phyloP scores from a whole-genome alignment of 352 stramenopile species.

The Phytophthora brassicae region DNA sequence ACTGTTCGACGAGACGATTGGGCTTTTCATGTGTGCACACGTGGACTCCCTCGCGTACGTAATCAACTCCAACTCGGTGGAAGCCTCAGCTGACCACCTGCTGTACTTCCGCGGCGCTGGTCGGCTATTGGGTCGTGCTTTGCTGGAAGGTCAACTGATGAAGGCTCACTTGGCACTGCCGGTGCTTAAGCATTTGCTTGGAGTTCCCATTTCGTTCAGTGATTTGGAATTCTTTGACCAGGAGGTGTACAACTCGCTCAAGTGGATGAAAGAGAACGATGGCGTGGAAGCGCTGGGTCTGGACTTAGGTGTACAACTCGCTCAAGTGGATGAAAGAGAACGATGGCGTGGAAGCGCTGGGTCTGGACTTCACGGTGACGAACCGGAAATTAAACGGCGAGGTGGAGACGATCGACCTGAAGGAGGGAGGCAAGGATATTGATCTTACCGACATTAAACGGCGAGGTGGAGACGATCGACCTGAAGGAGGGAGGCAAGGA shows the following conservation, averaged over 20 bases:
- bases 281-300: constrained; percentile 74
- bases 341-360: constrained; percentile 71
- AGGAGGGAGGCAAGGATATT: constrained; percentile 82
- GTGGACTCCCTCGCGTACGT: constrained; percentile 80
- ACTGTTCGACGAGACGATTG: constrained; percentile 87
- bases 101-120: constrained; percentile 97
- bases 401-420: constrained; percentile 81
- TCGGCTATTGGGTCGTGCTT: constrained; percentile 93
- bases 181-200: constrained; percentile 84
- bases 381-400: constrained; percentile 79
- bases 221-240: constrained; percentile 90
- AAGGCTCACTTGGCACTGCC: constrained; percentile 82
- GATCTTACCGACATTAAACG: constrained; percentile 92
- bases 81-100: constrained; percentile 92
- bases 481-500: constrained; percentile 83
- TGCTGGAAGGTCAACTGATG: constrained; percentile 95
- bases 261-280: constrained; percentile 86
- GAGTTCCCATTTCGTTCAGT: constrained; percentile 85
- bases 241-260: constrained; percentile 81
- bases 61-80: constrained; percentile 82
- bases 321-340: constrained; percentile 88
- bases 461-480: constrained; percentile 81
- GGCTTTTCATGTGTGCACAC: constrained; percentile 86
- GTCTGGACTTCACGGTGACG: constrained; percentile 81
- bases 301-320: constrained; percentile 84